Percentiles rank a stretch among this genome's conserved stretches.
phyloP scores from a whole-genome alignment of 2,329 filamentous ascomycete genomes.

The Colletotrichum graminicola region DNA sequence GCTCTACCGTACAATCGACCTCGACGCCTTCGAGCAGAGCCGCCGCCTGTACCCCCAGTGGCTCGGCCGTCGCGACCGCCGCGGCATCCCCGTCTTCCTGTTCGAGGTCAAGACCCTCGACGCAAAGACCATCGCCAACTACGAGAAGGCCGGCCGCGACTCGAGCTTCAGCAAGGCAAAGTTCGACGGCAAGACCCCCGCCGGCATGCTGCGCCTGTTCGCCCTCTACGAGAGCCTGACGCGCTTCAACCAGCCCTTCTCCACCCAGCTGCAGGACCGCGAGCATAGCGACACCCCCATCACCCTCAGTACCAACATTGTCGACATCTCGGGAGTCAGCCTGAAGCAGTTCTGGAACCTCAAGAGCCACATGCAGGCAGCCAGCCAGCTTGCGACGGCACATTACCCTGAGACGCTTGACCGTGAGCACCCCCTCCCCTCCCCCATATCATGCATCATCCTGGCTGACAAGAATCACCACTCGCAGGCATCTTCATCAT shows the following conservation, averaged over 20 bases:
- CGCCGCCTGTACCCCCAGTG: slow-evolving; percentile 92
- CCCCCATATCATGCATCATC: not conserved
- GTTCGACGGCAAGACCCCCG: slow-evolving; percentile 74
- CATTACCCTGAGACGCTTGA: slow-evolving; percentile 96
- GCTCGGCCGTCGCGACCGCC: slow-evolving; percentile 89
- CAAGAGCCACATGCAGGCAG: slow-evolving; percentile 93
- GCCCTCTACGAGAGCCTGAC: slow-evolving; percentile 94
- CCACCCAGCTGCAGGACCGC: slow-evolving; percentile 79
- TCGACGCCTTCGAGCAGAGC: slow-evolving; percentile 85
- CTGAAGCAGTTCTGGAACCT: slow-evolving; percentile 97
- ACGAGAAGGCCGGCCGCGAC: slow-evolving; percentile 75
- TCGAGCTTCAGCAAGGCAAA: slow-evolving; percentile 71
- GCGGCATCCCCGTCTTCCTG: slow-evolving; percentile 92
- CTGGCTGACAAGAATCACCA: slow-evolving; percentile 39
- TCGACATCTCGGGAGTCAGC: slow-evolving; percentile 89
- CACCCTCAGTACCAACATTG: slow-evolving; percentile 93
- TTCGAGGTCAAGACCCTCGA: slow-evolving; percentile 89
- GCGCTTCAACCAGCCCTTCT: slow-evolving; percentile 87
- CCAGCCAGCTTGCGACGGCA: slow-evolving; percentile 87
- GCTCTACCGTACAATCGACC: slow-evolving; percentile 88
- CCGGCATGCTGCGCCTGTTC: slow-evolving; percentile 87
- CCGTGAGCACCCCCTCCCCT: slow-evolving; percentile 63
- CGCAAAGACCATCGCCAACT: slow-evolving; percentile 82
- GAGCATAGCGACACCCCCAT: slow-evolving; percentile 85
- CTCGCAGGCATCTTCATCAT: slow-evolving; percentile 72